These are phyloP conservation scores for Corchorus olitorius DNA, from an alignment of 345 rosid genomes.

Conservation along the genomic window DNA sequence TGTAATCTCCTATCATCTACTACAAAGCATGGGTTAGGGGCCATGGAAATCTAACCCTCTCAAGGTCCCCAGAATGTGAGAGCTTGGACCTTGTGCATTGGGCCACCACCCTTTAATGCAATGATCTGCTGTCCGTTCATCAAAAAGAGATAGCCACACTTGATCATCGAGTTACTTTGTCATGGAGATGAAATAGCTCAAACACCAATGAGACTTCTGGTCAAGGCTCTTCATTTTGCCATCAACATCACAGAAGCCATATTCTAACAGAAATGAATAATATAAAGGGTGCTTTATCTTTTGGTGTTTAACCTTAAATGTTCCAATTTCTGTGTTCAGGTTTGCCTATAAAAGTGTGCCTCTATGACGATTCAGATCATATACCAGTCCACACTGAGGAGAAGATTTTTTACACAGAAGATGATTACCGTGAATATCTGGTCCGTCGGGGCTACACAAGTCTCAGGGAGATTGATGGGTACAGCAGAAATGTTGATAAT, in stretches of 20 bases:
- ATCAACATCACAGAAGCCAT: background rate
- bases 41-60: background rate
- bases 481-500: conserved; percentile 72
- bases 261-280: background rate
- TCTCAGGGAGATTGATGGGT: conserved; percentile 81
- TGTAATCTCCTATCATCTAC: conserved; percentile 3
- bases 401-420: conserved; percentile 81
- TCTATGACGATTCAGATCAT: conserved; percentile 84
- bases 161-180: background rate
- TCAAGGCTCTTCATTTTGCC: background rate
- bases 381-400: conserved; percentile 86
- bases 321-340: conserved; percentile 44
- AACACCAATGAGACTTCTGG: background rate
- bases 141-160: background rate
- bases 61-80: background rate
- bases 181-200: background rate
- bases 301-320: background rate
- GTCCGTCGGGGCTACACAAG: conserved; percentile 68
- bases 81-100: background rate
- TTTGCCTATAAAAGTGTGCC: conserved; percentile 74
- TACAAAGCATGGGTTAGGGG: background rate
- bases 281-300: background rate
- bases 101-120: background rate
- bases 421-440: conserved; percentile 84
- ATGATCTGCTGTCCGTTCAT: background rate